Evolutionary conservation across 1,139 yeast genomes (phyloP).

Genomic region (Debaryomyces nepalensis): DNA sequence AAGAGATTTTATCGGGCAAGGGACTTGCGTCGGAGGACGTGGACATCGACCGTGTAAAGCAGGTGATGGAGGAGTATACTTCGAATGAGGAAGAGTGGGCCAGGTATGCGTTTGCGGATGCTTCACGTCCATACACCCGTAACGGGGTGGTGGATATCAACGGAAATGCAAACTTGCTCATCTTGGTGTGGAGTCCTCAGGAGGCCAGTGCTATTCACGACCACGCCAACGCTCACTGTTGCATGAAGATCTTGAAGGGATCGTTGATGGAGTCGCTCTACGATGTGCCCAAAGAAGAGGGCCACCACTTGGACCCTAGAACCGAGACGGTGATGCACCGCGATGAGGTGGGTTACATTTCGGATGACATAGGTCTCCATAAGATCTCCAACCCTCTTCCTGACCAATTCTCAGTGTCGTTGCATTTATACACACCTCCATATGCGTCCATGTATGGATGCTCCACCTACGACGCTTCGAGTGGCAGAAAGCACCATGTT

Average conservation of each 20-base stretch:
- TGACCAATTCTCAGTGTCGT: constrained; percentile 59
- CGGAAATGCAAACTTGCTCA: constrained; percentile 67
- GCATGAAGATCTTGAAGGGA: constrained; percentile 69
- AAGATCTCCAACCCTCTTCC: constrained; percentile 58
- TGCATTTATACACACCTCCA: constrained; percentile 81
- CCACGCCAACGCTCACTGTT: constrained; percentile 77
- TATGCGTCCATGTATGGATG: constrained; percentile 74
- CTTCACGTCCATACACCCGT: constrained; percentile 54
- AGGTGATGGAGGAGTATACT: constrained; percentile 53
- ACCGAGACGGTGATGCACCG: constrained; percentile 40
- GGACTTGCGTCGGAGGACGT: constrained; percentile 56
- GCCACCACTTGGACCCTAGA: constrained; percentile 30
- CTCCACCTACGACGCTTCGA: constrained; percentile 57
- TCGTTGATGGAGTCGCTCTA: constrained; percentile 61
- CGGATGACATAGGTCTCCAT: constrained; percentile 71
- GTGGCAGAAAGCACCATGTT: constrained; percentile 60
- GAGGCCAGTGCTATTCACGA: constrained; percentile 71
- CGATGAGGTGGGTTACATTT: constrained; percentile 67
- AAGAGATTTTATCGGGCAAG: constrained; percentile 35
- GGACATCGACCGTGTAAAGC: constrained; percentile 52
- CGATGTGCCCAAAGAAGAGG: constrained; percentile 49
- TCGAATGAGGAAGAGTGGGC: constrained; percentile 62
- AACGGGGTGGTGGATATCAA: constrained; percentile 72
- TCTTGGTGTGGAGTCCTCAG: constrained; percentile 77
- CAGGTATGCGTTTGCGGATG: constrained; percentile 60